Percentiles rank a stretch among this genome's conserved stretches.
These are phyloP conservation scores for Naganishia friedmannii DNA, from an alignment of 768 basidiomycete species.

Conservation along the genomic window DNA sequence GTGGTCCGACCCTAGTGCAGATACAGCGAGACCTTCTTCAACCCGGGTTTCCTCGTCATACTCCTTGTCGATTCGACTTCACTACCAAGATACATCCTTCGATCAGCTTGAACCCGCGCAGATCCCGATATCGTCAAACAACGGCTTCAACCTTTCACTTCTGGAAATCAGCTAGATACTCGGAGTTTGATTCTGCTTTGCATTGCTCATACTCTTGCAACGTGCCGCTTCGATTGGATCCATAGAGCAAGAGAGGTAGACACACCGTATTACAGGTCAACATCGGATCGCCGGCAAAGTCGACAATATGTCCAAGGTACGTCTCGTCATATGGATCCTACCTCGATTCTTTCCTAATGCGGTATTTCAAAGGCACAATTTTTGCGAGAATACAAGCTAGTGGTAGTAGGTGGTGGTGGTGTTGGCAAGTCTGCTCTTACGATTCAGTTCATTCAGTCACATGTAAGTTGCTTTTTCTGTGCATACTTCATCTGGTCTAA, in stretches of 20 bases:
- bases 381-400: constrained; percentile 95
- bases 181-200: not conserved
- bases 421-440: constrained; percentile 89
- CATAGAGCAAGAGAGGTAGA: not conserved
- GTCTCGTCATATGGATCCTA: not conserved
- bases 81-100: not conserved
- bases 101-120: not conserved
- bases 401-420: constrained; percentile 96
- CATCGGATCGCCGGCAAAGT: not conserved
- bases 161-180: not conserved
- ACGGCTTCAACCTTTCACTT: not conserved
- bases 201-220: not conserved
- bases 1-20: not conserved
- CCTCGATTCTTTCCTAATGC: not conserved
- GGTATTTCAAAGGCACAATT: constrained; percentile 49
- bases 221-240: not conserved
- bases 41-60: not conserved
- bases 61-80: not conserved
- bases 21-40: not conserved
- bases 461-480: constrained; percentile 36
- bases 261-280: not conserved
- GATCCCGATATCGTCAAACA: not conserved
- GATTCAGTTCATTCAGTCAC: constrained; percentile 88
- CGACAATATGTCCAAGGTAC: constrained; percentile 13
- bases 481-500: constrained; percentile 30